These are phyloP conservation scores for Solanum megistacrolobum DNA, from an alignment of 257 asterid genomes.

Conservation along the genomic window DNA sequence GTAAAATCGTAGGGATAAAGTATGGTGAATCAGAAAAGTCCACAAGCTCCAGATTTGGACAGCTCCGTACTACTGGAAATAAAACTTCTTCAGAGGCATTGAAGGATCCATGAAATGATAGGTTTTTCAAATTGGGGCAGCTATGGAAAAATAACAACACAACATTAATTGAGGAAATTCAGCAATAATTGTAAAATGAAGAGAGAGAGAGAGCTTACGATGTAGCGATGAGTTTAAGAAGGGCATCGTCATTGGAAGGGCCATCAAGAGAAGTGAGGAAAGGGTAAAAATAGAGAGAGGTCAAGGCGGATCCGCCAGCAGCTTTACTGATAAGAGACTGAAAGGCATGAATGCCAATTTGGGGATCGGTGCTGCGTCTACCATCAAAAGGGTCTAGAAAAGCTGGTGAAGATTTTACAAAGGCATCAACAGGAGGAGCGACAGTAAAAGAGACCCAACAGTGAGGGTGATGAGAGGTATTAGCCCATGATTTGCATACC, in stretches of 20 bases:
- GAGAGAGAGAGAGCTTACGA: slow-evolving; percentile 5
- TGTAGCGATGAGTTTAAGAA: slow-evolving; percentile 24
- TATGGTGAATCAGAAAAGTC: slow-evolving; percentile 47
- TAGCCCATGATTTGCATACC: slow-evolving; percentile 39
- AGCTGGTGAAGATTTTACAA: slow-evolving; percentile 14
- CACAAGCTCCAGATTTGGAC: slow-evolving; percentile 33
- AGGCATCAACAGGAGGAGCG: slow-evolving; percentile 8
- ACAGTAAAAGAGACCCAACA: slow-evolving; percentile 22
- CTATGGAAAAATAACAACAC: slow-evolving; percentile 3
- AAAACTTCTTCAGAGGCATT: slow-evolving; percentile 27
- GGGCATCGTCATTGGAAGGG: slow-evolving; percentile 25
- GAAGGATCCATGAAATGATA: slow-evolving; percentile 44
- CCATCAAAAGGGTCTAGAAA: slow-evolving; percentile 37
- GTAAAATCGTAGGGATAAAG: slow-evolving; percentile 13
- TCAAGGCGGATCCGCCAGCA: slow-evolving; percentile 19
- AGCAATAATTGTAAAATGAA: not conserved
- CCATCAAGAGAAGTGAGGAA: slow-evolving; percentile 23
- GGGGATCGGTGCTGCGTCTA: slow-evolving; percentile 13
- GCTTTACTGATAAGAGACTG: slow-evolving; percentile 22
- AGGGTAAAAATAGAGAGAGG: slow-evolving; percentile 29
- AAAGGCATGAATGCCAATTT: slow-evolving; percentile 11
- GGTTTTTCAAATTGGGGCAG: slow-evolving; percentile 38
- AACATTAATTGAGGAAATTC: not conserved
- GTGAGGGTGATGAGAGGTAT: slow-evolving; percentile 20
- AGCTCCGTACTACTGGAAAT: slow-evolving; percentile 21